Base-by-base conservation (phyloP, 768 basidiomycete species). In the Rubroboletus satanas region DNA sequence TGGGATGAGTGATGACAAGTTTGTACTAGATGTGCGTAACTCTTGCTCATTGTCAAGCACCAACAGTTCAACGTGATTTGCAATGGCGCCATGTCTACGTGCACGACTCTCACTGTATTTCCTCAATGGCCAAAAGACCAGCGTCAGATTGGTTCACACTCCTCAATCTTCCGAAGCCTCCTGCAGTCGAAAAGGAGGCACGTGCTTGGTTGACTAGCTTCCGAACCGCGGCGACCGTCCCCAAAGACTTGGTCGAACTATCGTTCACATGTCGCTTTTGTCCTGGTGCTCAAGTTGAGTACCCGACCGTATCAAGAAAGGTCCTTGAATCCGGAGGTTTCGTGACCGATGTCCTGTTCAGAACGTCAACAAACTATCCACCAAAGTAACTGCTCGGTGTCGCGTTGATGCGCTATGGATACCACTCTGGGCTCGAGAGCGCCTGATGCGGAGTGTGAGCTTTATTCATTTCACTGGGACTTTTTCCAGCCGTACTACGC, bases 301-400 rank as follows among this genome's bases (percentile, higher is more conserved):
- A 7, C 47, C 35, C 26, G 9, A 33, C 59, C 45, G 7, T 17
- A 29, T 15, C 31, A 28, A 17, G 17, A 49, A 23, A 12, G 10
- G 31, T 5, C 29, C 10, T 12, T 9, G 17, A n/a, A 42, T 32
- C 35, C 3, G 12, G 35, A 17, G 17, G 9, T 23, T 29, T 2
- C 9, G 9, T 8, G 10, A 26, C 45, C 52, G 38, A 65, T 37
- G 14, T 45, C 21, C 29, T 32, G 29, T 38, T 15, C 61, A 91
- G 88, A 90, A 93, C 59, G 89, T 93, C 37, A 93, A 93, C 65
- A 93, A 91, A 72, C 80, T 91, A n/a, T 90, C 89, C 55, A 92
- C 90, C 14, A 92, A 92, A 66, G 87, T 81, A 0, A 85, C 82
- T 0, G 61, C 87, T 17, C 77, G 85, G 39, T 88, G 86, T 61